These are phyloP conservation scores for Argentina anserina DNA, from an alignment of 306 rosid genomes.

Conservation along the genomic window DNA sequence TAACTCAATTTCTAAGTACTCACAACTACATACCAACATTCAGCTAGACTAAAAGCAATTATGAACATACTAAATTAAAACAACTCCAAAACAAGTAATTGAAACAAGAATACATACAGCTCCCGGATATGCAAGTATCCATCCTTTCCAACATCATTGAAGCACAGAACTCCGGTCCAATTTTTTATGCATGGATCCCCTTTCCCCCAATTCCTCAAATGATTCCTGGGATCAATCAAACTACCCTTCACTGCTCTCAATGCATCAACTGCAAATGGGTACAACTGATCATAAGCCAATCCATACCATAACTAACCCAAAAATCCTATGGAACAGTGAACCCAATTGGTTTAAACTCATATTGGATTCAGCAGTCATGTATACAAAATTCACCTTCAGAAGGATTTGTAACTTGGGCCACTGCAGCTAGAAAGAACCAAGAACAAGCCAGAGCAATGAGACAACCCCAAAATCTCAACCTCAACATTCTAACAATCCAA, in stretches of 20 bases:
- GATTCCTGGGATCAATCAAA: slow-evolving; percentile 48
- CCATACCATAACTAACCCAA: not conserved
- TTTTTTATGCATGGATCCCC: slow-evolving; percentile 69
- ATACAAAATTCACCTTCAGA: slow-evolving; percentile 57
- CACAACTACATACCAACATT: not conserved
- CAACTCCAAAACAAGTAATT: not conserved
- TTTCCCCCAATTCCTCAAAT: slow-evolving; percentile 50
- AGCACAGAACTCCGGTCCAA: slow-evolving; percentile 75
- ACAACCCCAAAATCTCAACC: slow-evolving; percentile 38
- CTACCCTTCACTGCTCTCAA: slow-evolving; percentile 54
- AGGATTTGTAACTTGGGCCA: slow-evolving; percentile 48
- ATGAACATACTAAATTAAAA: not conserved
- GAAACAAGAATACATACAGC: slow-evolving; percentile 45
- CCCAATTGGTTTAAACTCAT: not conserved
- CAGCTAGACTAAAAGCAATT: slow-evolving; percentile 6
- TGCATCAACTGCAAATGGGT: slow-evolving; percentile 51
- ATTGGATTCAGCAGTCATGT: not conserved
- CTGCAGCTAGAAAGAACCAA: slow-evolving; percentile 29
- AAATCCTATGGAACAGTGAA: not conserved
- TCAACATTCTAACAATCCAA: slow-evolving; percentile 44
- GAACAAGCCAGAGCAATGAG: slow-evolving; percentile 38
- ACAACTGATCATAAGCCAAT: slow-evolving; percentile 9
- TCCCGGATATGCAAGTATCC: slow-evolving; percentile 57
- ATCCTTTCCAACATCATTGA: slow-evolving; percentile 24
- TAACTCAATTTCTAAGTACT: not conserved